Evolutionary conservation across 2,329 filamentous ascomycete species (phyloP).

Genomic region (Monosporascus sp.): DNA sequence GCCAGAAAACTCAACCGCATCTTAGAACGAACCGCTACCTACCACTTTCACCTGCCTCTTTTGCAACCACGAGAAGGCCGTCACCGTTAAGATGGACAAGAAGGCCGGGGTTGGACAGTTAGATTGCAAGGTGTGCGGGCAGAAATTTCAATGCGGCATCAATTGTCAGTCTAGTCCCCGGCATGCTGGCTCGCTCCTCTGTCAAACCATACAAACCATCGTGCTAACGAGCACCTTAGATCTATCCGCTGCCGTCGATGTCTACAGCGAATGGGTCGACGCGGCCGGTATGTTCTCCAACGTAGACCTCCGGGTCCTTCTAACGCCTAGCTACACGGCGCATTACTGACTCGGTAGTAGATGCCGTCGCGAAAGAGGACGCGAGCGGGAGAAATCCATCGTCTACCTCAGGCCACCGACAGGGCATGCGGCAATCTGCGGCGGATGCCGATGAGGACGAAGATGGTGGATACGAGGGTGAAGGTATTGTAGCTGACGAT

Average conservation of each 20-base stretch:
- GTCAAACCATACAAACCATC: slow-evolving; percentile 5
- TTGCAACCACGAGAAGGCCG: slow-evolving; percentile 94
- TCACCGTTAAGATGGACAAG: slow-evolving; percentile 88
- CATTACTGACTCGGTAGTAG: slow-evolving; percentile 25
- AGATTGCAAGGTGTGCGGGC: slow-evolving; percentile 87
- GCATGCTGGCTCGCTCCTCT: not conserved
- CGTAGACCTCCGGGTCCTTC: not conserved
- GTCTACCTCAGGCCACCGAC: slow-evolving; percentile 9
- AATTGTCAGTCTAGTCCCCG: slow-evolving; percentile 57
- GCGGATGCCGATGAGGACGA: slow-evolving; percentile 41
- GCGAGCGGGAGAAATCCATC: slow-evolving; percentile 8
- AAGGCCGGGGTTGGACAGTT: slow-evolving; percentile 82
- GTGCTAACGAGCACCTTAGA: slow-evolving; percentile 42
- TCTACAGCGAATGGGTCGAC: slow-evolving; percentile 98
- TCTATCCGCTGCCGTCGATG: slow-evolving; percentile 84
- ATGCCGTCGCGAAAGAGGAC: slow-evolving; percentile 44
- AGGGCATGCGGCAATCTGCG: slow-evolving; percentile 14
- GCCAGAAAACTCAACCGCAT: not conserved
- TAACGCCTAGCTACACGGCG: slow-evolving; percentile 7
- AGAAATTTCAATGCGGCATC: slow-evolving; percentile 86
- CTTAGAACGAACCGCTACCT: slow-evolving; percentile 62
- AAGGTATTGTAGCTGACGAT: slow-evolving; percentile 48
- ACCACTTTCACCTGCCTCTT: slow-evolving; percentile 95
- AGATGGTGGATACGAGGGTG: slow-evolving; percentile 47
- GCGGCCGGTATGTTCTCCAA: slow-evolving; percentile 50